phyloP scores from a whole-genome alignment of 495 filamentous ascomycete genomes.

The Physcia stellaris region DNA sequence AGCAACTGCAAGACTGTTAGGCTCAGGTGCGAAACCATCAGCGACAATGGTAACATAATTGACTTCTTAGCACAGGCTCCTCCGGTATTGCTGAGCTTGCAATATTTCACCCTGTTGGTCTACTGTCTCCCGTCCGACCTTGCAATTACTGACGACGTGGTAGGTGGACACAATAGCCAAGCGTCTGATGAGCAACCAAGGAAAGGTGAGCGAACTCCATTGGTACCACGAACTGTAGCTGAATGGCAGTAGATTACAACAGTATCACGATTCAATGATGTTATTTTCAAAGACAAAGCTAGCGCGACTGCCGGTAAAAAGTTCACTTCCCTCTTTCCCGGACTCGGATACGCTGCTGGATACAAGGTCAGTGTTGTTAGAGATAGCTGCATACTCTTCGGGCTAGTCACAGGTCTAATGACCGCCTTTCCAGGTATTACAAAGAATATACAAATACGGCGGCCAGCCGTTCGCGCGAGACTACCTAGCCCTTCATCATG shows the following conservation, averaged over 20 bases:
- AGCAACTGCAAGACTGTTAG: constrained; percentile 69
- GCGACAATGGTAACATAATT: not conserved
- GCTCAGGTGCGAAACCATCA: constrained; percentile 55
- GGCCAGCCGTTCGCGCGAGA: constrained; percentile 93
- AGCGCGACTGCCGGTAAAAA: constrained; percentile 52
- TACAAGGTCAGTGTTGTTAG: constrained; percentile 62
- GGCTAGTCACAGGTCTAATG: not conserved
- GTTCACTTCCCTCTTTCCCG: constrained; percentile 93
- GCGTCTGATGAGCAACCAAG: constrained; percentile 97
- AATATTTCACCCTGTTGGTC: constrained; percentile 80
- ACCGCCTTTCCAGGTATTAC: constrained; percentile 45
- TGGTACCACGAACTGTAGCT: not conserved
- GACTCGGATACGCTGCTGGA: constrained; percentile 89
- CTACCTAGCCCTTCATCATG: constrained; percentile 71
- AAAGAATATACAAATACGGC: constrained; percentile 97
- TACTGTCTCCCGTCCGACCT: constrained; percentile 4
- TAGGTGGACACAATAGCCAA: constrained; percentile 97
- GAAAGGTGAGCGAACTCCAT: constrained; percentile 36
- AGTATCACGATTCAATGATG: constrained; percentile 54
- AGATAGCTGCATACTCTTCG: not conserved
- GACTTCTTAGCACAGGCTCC: constrained; percentile 42
- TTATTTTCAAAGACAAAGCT: constrained; percentile 90
- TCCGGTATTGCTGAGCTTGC: constrained; percentile 93
- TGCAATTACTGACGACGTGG: constrained; percentile 1
- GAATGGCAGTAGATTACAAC: constrained; percentile 39